These are phyloP conservation scores for Arthroderma sp. DNA, from an alignment of 2,329 filamentous ascomycete genomes.

Conservation along the genomic window DNA sequence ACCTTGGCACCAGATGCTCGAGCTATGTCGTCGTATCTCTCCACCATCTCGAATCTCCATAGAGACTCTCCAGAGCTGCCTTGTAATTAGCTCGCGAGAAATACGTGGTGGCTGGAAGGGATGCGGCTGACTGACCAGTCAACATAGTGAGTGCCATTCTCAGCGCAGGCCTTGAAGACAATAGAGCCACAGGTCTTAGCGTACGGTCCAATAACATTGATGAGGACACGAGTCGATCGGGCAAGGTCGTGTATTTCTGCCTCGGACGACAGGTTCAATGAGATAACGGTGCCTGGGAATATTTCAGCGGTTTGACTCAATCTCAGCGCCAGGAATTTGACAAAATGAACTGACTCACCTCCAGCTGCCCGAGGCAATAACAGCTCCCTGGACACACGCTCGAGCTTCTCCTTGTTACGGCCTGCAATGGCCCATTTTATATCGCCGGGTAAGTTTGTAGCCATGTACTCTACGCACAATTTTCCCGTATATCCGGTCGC, in stretches of 20 bases:
- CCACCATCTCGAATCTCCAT: too few species aligned
- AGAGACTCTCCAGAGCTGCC: too few species aligned
- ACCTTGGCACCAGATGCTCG: too few species aligned
- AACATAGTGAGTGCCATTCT: constrained; percentile 53
- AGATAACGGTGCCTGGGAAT: too few species aligned
- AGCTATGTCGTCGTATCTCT: too few species aligned
- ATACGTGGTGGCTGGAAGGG: too few species aligned
- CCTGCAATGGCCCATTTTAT: constrained; percentile 81
- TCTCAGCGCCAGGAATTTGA: too few species aligned
- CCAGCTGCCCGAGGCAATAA: too few species aligned
- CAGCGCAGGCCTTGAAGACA: constrained; percentile 46
- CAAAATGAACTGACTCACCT: too few species aligned
- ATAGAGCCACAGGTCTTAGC: constrained; percentile 50
- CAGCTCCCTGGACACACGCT: constrained; percentile 52
- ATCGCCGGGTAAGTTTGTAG: constrained; percentile 56
- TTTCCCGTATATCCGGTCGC: constrained; percentile 75
- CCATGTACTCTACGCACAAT: constrained; percentile 61
- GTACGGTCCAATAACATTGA: constrained; percentile 51
- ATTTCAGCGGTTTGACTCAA: too few species aligned
- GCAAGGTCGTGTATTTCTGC: constrained; percentile 39
- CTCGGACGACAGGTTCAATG: constrained; percentile 28
- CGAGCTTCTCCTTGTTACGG: constrained; percentile 60
- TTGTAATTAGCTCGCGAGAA: too few species aligned
- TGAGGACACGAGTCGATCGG: constrained; percentile 44
- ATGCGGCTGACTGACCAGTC: constrained; percentile 35